Conservation (phyloP, 164 flowering plant species). For the Vitis rotundifolia region DNA sequence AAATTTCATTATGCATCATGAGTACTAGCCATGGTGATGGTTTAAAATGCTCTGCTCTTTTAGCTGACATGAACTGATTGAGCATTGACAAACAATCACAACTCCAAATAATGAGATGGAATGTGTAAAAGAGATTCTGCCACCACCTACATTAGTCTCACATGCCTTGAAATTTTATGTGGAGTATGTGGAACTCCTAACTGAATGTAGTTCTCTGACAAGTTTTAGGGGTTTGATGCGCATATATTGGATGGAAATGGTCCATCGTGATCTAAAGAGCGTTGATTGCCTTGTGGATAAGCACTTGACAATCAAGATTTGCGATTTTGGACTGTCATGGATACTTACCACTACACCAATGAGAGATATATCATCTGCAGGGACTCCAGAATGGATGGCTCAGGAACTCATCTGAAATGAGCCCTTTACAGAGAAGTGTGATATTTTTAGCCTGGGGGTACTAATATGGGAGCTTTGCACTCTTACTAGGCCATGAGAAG, state of each 20-base stretch:
- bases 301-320: slow-evolving; percentile 67
- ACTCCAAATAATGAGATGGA: no score
- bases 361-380: slow-evolving; percentile 62
- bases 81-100: no score
- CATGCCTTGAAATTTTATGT: no score
- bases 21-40: no score
- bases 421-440: slow-evolving; percentile 70
- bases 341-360: slow-evolving; percentile 45
- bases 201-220: slow-evolving; percentile 9
- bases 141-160: no score
- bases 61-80: no score
- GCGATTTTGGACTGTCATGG: slow-evolving; percentile 78
- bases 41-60: no score
- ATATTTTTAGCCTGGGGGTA: slow-evolving; percentile 79
- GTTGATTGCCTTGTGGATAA: slow-evolving; percentile 76
- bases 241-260: slow-evolving; percentile 71
- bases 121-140: no score
- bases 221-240: slow-evolving; percentile 66
- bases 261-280: slow-evolving; percentile 75
- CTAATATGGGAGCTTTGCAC: slow-evolving; percentile 87
- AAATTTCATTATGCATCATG: no score
- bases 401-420: slow-evolving; percentile 78
- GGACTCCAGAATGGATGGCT: slow-evolving; percentile 90
- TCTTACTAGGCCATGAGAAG: slow-evolving; percentile 74
- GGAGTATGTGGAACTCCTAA: not conserved